These are phyloP conservation scores for Citropsis articulata DNA, from an alignment of 345 rosid species.

Conservation along the genomic window DNA sequence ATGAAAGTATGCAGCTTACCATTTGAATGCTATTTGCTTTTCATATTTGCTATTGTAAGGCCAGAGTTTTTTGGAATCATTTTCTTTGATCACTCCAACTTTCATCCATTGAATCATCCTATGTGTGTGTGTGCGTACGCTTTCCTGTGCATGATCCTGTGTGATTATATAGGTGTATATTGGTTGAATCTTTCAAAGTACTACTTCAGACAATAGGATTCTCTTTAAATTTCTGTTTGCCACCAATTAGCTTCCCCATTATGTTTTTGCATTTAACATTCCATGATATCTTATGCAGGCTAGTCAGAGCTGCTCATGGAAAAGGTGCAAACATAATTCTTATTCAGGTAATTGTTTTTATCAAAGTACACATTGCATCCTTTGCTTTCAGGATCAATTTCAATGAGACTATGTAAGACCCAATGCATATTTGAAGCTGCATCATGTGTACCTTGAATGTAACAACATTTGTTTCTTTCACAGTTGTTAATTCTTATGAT, in stretches of 20 bases:
- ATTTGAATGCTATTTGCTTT: neutral
- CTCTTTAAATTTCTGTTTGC: neutral
- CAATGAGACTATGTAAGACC: neutral
- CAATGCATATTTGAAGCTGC: neutral
- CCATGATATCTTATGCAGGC: constrained; percentile 32
- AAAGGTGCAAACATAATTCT: constrained; percentile 88
- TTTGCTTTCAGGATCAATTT: neutral
- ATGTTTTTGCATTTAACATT: neutral
- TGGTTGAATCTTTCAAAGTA: neutral
- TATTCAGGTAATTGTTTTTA: constrained; percentile 57
- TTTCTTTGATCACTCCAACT: neutral
- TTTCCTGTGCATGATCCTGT: neutral
- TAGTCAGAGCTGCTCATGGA: constrained; percentile 65
- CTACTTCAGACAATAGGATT: neutral
- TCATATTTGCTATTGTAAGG: neutral
- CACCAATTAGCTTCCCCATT: neutral
- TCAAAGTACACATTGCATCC: neutral
- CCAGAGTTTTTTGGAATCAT: neutral
- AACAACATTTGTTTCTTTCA: neutral
- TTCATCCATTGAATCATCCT: neutral
- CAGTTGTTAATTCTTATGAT: neutral
- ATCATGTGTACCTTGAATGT: neutral
- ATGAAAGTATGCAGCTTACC: neutral
- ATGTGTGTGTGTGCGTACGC: neutral
- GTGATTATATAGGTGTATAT: neutral